Base-by-base conservation (phyloP, 139 green algal genomes). In the Chlorokybus atmophyticus region DNA sequence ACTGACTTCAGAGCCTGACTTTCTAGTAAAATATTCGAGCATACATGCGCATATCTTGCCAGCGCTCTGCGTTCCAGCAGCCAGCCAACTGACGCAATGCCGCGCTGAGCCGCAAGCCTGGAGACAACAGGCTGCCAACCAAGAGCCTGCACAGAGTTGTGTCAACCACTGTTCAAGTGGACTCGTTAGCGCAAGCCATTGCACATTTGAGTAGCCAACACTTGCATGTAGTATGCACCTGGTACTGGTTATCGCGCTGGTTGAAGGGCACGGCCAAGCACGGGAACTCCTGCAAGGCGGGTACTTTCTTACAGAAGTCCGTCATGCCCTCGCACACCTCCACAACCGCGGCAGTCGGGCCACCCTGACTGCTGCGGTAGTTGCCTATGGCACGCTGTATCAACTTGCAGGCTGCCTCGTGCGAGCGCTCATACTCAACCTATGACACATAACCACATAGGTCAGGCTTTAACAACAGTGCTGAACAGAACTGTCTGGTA, bases 91-190 rank as follows among this genome's bases (percentile, higher is more conserved):
- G 23, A 32, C 14, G 6, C 23, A 3, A 74, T 73, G 24, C 77
- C 54, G 38, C 75, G 75, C 26, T 67, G 47, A 19, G 82, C 38
- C 1, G 79, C 85, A 0, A 64, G 52, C 6, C 76, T 69, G 24
- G 73, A 77, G 1, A 81, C 83, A 1, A 66, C 67, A 31, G 71
- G 49, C 75, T 94, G 86, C 87, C 87, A 95, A 50, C 79, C 75
- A 51, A 94, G 73, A 1, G 78, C 57, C 57, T 65, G 38, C 38
- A 44, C 38, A 17, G 38, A 44, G 14, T n/a, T n/a, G n/a, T n/a
- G n/a, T n/a, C n/a, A n/a, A n/a, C n/a, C n/a, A n/a, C n/a, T n/a
- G n/a, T n/a, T n/a, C n/a, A n/a, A n/a, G n/a, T n/a, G n/a, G n/a
- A n/a, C n/a, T n/a, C n/a, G n/a, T n/a, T n/a, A n/a, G n/a, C n/a